Evolutionary conservation across 768 basidiomycete species (phyloP), one percentile per base, ranked within the genome.

Genomic region (Russula lepida): DNA sequence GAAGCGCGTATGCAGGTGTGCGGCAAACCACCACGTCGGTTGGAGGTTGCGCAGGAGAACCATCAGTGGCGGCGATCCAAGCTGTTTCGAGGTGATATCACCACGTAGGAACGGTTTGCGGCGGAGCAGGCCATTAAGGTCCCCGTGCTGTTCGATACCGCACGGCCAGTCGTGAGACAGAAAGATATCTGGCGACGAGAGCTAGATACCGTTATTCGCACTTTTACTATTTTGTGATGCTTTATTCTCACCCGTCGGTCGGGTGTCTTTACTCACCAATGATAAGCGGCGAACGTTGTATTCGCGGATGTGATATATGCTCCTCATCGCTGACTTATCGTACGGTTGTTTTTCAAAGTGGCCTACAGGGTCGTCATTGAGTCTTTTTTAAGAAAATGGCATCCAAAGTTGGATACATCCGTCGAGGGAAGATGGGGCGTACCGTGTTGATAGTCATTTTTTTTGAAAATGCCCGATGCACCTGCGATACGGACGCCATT

Each of bases 151-250:
- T 61, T 89, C 92, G 56, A 99, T 94, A 2, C 79, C 79, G 44
- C 82, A 80, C 0, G 97, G 97, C 97, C 95, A 99, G 73, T 98
- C 97, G 70, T 99, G 95, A 2, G 95, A 98, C 37, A 98, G 78
- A 76, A 98, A 91, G 28, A 98, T 80, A 30, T 84, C 74, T 6
- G 85, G 80, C 11, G 79, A 76, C 4, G 84, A 78, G 39, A 88
- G 76, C 88, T 79, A 59, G 27, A 48, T 6, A 23, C 11, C 8
- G 6, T 46, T 5, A 57, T 27, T 47, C 17, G n/a, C 4, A 43
- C 6, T 27, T 17, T 8, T 6, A 13, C 11, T 8, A 7, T 53
- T 37, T 30, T 49, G 35, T 37, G 1, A 3, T 3, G n/a, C 19
- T 28, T 19, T 49, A 6, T 28, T 28, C 27, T 49, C 27, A 27